Evolutionary conservation across 208 protist species (phyloP).

Genomic region (Tritrichomonas musculus): DNA sequence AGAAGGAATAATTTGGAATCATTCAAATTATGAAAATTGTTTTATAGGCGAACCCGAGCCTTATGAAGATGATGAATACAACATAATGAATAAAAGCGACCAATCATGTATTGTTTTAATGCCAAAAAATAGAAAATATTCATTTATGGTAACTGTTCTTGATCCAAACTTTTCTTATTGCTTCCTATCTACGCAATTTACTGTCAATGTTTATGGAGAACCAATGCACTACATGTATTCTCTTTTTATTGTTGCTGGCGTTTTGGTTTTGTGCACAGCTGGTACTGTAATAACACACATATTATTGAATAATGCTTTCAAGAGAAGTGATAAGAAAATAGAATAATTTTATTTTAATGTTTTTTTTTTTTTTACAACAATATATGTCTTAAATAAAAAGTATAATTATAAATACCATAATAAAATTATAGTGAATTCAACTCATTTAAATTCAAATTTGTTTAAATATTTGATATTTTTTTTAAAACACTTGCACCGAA

Average conservation of each 20-base stretch:
- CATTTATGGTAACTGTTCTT: background rate
- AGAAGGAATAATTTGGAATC: background rate
- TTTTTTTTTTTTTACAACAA: no score
- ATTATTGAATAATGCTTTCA: no score
- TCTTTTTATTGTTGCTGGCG: background rate
- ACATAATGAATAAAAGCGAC: background rate
- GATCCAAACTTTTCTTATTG: background rate
- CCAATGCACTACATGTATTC: background rate
- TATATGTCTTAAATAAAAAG: no score
- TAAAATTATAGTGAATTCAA: no score
- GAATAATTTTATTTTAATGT: no score
- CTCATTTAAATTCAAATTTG: no score
- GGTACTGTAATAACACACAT: no score
- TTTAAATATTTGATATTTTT: no score
- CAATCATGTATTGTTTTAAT: background rate
- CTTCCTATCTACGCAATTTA: background rate
- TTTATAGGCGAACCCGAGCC: background rate
- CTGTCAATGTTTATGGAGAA: background rate
- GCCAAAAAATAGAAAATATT: background rate
- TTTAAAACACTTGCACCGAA: no score
- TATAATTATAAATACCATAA: no score
- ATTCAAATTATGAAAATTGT: background rate
- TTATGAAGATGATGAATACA: background rate
- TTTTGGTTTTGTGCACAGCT: background rate
- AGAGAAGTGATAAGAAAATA: no score